Conservation (phyloP, 2,329 filamentous ascomycete species). For the Podosphaera fusca region DNA sequence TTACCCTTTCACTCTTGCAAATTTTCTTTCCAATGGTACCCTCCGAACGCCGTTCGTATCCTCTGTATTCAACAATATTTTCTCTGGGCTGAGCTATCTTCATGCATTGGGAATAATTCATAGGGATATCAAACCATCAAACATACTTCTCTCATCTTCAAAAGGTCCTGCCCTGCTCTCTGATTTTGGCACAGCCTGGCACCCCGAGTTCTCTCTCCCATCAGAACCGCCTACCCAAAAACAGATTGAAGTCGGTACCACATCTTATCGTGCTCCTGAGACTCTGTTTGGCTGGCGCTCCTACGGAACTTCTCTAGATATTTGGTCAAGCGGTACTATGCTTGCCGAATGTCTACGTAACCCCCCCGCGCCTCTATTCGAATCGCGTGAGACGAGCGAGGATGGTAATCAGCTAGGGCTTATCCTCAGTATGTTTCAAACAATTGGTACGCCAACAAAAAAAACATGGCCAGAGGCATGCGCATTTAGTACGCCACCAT, state of each 20-base stretch:
- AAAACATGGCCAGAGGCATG: constrained; percentile 63
- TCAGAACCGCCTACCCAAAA: constrained; percentile 46
- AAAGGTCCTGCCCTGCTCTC: constrained; percentile 55
- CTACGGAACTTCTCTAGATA: constrained; percentile 54
- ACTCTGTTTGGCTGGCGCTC: constrained; percentile 60
- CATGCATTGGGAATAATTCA: constrained; percentile 65
- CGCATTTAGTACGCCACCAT: constrained; percentile 49
- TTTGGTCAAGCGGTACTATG: constrained; percentile 75
- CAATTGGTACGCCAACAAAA: constrained; percentile 63
- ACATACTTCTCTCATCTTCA: constrained; percentile 47
- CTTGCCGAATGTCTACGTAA: constrained; percentile 48
- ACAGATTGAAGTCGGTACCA: constrained; percentile 82
- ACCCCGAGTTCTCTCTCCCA: constrained; percentile 24
- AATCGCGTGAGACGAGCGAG: constrained; percentile 47
- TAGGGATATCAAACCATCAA: constrained; percentile 82
- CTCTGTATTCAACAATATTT: constrained; percentile 38
- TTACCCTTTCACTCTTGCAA: constrained; percentile 47
- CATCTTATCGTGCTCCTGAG: constrained; percentile 75
- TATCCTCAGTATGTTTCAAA: constrained; percentile 81
- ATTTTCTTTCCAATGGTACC: constrained; percentile 33
- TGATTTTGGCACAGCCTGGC: constrained; percentile 89
- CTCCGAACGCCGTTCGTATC: constrained; percentile 15
- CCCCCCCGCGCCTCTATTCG: constrained; percentile 45
- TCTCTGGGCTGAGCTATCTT: constrained; percentile 46
- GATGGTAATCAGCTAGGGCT: constrained; percentile 80